phyloP scores from a whole-genome alignment of 768 basidiomycete species.

The Auriscalpium orientale region DNA sequence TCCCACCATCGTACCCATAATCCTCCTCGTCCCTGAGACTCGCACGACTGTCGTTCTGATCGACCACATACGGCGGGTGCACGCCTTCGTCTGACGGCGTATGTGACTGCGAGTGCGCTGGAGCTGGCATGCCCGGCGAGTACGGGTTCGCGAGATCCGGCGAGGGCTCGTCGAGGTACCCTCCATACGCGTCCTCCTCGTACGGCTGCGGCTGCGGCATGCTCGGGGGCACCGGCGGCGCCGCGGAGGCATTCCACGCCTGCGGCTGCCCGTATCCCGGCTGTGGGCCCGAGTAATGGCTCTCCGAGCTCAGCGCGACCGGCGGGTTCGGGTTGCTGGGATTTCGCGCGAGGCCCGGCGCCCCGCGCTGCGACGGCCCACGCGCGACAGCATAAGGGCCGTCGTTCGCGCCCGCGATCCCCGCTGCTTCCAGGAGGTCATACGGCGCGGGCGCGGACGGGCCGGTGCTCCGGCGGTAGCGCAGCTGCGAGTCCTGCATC shows the following conservation, averaged over 20 bases:
- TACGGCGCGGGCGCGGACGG: not conserved
- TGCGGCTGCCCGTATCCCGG: constrained; percentile 4
- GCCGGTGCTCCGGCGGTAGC: constrained; percentile 1
- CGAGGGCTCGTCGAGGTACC: constrained; percentile 12
- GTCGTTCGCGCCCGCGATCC: not conserved
- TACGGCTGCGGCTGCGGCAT: constrained; percentile 2
- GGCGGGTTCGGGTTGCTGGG: constrained; percentile 16
- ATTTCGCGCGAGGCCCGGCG: constrained; percentile 3
- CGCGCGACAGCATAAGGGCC: constrained; percentile 15
- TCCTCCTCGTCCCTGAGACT: constrained; percentile 28
- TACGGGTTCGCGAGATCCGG: constrained; percentile 7
- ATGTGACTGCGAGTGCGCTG: not conserved
- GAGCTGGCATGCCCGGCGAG: constrained; percentile 4
- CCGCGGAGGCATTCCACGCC: not conserved
- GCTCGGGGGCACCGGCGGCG: not conserved
- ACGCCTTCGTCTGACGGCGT: not conserved
- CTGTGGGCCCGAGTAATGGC: not conserved
- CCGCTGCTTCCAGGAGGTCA: constrained; percentile 13
- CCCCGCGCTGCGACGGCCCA: constrained; percentile 2
- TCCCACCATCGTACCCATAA: constrained; percentile 22
- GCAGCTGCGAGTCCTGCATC: constrained; percentile 13
- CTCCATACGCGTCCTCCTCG: constrained; percentile 20
- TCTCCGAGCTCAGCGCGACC: constrained; percentile 4
- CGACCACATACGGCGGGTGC: constrained; percentile 1
- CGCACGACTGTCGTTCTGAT: constrained; percentile 17